Evolutionary conservation across 345 rosid species (phyloP).

Genomic region (Gossypioides kirkii): DNA sequence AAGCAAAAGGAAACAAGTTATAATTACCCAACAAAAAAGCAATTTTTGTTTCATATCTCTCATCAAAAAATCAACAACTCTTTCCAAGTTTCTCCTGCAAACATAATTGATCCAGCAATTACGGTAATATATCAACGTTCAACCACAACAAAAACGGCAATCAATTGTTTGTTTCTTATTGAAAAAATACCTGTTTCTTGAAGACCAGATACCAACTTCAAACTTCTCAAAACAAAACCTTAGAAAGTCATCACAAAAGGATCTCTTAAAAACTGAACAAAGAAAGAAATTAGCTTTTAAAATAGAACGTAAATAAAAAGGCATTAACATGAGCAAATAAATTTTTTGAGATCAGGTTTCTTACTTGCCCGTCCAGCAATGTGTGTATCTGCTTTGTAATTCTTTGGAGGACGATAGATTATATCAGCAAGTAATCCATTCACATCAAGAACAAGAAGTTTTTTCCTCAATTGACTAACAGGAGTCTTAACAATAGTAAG

Average conservation of each 20-base stretch:
- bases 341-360: constrained; percentile 1
- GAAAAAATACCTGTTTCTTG: constrained; percentile 38
- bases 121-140: background rate
- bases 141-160: background rate
- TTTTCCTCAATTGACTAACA: constrained; percentile 26
- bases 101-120: background rate
- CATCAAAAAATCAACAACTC: constrained; percentile 51
- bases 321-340: background rate
- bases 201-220: constrained; percentile 62
- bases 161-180: background rate
- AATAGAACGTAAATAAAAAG: background rate
- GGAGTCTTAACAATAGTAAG: constrained; percentile 13
- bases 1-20: constrained; percentile 1
- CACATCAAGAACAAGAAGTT: constrained; percentile 79
- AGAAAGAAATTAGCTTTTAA: background rate
- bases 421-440: constrained; percentile 83
- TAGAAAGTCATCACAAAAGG: constrained; percentile 44
- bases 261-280: constrained; percentile 47
- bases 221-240: constrained; percentile 54
- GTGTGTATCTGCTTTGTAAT: constrained; percentile 37
- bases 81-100: constrained; percentile 51
- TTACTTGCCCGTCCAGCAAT: constrained; percentile 59
- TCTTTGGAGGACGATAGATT: constrained; percentile 41
- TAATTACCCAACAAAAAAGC: constrained; percentile 80
- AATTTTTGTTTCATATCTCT: constrained; percentile 70